Percentiles rank a stretch among this genome's conserved stretches.
Evolutionary conservation across 352 stramenopile species (phyloP).

Genomic region (Thalassiosira ordinaria): DNA sequence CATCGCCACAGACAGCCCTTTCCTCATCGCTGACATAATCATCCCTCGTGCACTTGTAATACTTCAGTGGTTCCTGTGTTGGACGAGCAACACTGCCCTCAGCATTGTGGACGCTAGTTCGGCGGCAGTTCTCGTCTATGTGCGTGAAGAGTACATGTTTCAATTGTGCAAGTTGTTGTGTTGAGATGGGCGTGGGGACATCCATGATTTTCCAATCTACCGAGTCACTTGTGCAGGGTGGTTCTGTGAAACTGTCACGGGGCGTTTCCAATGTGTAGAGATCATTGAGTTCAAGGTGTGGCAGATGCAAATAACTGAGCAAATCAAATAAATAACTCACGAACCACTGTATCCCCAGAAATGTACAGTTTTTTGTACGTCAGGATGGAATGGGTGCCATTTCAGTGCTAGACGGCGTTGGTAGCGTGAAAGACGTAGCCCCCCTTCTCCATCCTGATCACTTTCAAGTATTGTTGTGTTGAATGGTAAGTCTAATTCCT

Average conservation of each 20-base stretch:
- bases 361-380: constrained; percentile 20
- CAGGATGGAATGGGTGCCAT: constrained; percentile 41
- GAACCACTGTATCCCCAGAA: constrained; percentile 42
- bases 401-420: constrained; percentile 19
- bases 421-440: too few species aligned
- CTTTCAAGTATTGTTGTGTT: constrained; percentile 6
- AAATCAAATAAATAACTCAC: too few species aligned
- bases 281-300: too few species aligned
- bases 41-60: constrained; percentile 68
- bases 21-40: constrained; percentile 67
- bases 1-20: constrained; percentile 23
- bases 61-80: constrained; percentile 40
- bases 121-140: constrained; percentile 57
- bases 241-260: constrained; percentile 41
- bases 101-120: constrained; percentile 67
- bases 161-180: constrained; percentile 31
- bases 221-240: constrained; percentile 25
- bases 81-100: constrained; percentile 61
- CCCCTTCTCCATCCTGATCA: neutral
- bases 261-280: too few species aligned
- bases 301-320: too few species aligned
- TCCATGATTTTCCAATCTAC: constrained; percentile 54
- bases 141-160: constrained; percentile 54
- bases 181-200: constrained; percentile 37
- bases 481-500: too few species aligned